Base-by-base conservation (phyloP, 805 yeast species). In the Blastobotrys robertii region DNA sequence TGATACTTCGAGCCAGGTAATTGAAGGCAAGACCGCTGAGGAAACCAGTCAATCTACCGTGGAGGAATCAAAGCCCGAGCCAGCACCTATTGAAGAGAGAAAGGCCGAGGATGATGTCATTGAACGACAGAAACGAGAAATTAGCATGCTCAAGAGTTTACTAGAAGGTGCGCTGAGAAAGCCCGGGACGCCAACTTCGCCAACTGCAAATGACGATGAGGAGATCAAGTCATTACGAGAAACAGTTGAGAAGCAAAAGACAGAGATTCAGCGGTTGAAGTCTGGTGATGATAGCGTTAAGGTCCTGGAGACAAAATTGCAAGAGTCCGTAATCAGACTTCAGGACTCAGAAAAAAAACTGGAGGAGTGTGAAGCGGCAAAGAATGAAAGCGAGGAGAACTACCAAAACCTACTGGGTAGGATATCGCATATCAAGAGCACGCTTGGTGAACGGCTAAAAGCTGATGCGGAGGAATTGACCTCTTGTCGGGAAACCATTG, bases 291-390 rank as follows among this genome's bases (percentile, higher is more conserved):
- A n/a, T 13, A n/a, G 15, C n/a, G 19, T 14, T 34, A 28, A 33
- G 7, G 13, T 14, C 11, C 14, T 16, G 12, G 28, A 22, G 13
- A 30, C 25, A 12, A 39, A 16, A 14, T 5, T 38, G 12, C 28
- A 30, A 8, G 34, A 32, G 3, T 29, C 15, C 28, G 32, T 11
- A 8, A 37, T 13, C 32, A 37, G 15, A 34, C 37, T 12, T 39
- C 41, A 16, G 37, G 39, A 5, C 49, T 44, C 19, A 82, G 84
- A 80, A 82, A 55, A 81, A 2, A 84, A 81, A 50, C 64, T 84
- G 13, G 84, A 42, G 10, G 65, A 63, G 3, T 68, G 74, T 1
- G 74, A 74, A 50, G 73, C 69, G 12, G 66, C 64, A 37, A 58
- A 72, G 15, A 69, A 62, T 30, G 62, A 59, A 16, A 50, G 56